Base-by-base conservation (phyloP, 2,329 filamentous ascomycete species). In the Rutstroemia sp. region DNA sequence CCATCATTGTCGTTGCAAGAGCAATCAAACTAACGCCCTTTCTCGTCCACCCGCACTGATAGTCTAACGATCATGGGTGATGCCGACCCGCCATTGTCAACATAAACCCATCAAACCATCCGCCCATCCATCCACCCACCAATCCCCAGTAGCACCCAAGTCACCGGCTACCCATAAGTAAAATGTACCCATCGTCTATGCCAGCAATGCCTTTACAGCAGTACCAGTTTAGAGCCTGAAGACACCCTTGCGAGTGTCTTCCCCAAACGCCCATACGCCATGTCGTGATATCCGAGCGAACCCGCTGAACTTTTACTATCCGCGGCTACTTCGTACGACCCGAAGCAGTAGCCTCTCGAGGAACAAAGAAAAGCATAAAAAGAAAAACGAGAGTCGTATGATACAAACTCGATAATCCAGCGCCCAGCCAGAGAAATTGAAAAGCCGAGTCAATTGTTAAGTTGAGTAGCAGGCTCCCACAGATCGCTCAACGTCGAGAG, bases 241-340 rank as follows among this genome's bases (percentile, higher is more conserved):
- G 58, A 62, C 54, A 57, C 64, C 63, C 61, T 56, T 65, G 60
- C 57, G 57, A 65, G 62, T 56, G 54, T 58, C 58, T 56, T 56
- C 58, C 53, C 60, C 56, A 58, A 66, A 66, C 63, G 60, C 64
- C 63, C 48, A 50, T 58, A 66, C 64, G 59, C 65, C 67, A 59
- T 62, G 64, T 65, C 64, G 58, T 69, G 59, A 64, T 63, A 62
- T 64, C 65, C 63, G 62, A 63, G 65, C 53, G 58, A 64, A 65
- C 61, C 52, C 63, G 64, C 64, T 65, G 65, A 67, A 67, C 63
- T 66, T 68, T 68, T 67, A 63, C 58, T 64, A 61, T 61, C 65
- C 59, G 62, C 61, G 61, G 58, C 61, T 60, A 59, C 59, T 23
- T 63, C 60, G 59, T 64, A 61, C 61, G 63, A 67, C 61, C 52